Evolutionary conservation across 257 asterid species (phyloP), one percentile per base, ranked within the genome.

Genomic region (Solanum pinnatisectum): DNA sequence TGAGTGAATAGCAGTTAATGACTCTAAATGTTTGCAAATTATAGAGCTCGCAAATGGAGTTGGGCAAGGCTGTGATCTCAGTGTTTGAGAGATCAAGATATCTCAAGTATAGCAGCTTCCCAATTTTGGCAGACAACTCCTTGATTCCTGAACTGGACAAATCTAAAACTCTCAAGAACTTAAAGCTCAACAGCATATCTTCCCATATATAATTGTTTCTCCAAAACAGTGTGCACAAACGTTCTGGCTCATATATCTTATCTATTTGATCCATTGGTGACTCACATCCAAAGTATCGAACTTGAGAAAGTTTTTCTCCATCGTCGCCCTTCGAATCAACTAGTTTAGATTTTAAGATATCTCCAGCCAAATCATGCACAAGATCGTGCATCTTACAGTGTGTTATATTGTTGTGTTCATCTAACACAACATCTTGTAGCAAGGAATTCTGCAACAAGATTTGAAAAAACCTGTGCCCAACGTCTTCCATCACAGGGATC

Each of bases 361-460:
- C 78, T 71, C 32, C 68, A 20, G 90, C 90, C 70, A 90, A 15
- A 65, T 90, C 88, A 44, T 90, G 92, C 78, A 91, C 92, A n/a
- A 90, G 84, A 88, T 88, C 91, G 15, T 91, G 91, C 91, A 91
- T 87, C 89, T 88, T 90, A 74, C 81, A 89, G 2, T 32, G 4
- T 10, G 3, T 76, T 22, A 86, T 35, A 25, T 76, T 86, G 5
- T 40, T 63, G n/a, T 84, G 35, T 4, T 76, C 52, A 85, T 65
- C 85, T 8, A 44, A 25, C 49, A 20, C 2, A n/a, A 65, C 72
- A n/a, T 77, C 90, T 49, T 88, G 91, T 37, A 90, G 27, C 74
- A 90, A 68, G 10, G 91, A 90, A 56, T 74, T 32, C 16, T 22
- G 44, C 30, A 91, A 30, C 65, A 90, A 86, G 65, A 79, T 52